Base-by-base conservation (phyloP, 352 stramenopile genomes). In the Aphanomyces stellatus region DNA sequence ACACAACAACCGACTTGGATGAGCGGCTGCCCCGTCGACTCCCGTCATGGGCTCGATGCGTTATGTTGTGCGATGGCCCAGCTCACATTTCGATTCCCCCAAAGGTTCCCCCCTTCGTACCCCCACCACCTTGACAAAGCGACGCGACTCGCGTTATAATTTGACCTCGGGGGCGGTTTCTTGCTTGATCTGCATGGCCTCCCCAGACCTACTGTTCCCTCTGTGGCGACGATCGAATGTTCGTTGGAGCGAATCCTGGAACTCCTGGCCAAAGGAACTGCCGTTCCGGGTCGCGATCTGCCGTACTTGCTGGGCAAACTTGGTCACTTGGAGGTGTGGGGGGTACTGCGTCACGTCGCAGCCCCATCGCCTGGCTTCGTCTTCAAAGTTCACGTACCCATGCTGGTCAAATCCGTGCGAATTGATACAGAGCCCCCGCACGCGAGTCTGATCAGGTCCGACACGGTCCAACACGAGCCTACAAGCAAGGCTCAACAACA, bases 341-440 rank as follows among this genome's bases (percentile, higher is more conserved):
- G 42, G 42, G 42, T 27, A 24, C n/a, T 5, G 13, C 19, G 42
- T 8, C 42, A 65, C 24, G 57, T 65, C 57, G 19, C 25, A 51
- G 2, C 57, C 57, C 57, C 57, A 65, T 27, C 57, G 41, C 40
- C 22, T 11, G 1, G 57, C 57, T 25, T 65, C 57, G 24, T 53
- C 57, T 11, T 51, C 31, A 22, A 65, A 8, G 15, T 17, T 51
- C 7, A 51, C 35, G 43, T 42, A 65, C 2, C 57, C 35, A 4
- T 28, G 34, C 34, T 65, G 24, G 10, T 11, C 53, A 35, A 65
- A 65, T 6, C 42, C 42, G 22, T 65, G 57, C 24, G 57, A 65
- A 15, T 65, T 51, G 57, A 55, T 37, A 30, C 41, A 65, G 34
- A 51, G 7, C 1, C 22, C 28, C 11, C 43, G 33, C 7, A 51